A percentile compares a stretch with the other conserved stretches of the same genome.
Conservation (phyloP, 2,329 filamentous ascomycete genomes). For the Verticillium dahliae region DNA sequence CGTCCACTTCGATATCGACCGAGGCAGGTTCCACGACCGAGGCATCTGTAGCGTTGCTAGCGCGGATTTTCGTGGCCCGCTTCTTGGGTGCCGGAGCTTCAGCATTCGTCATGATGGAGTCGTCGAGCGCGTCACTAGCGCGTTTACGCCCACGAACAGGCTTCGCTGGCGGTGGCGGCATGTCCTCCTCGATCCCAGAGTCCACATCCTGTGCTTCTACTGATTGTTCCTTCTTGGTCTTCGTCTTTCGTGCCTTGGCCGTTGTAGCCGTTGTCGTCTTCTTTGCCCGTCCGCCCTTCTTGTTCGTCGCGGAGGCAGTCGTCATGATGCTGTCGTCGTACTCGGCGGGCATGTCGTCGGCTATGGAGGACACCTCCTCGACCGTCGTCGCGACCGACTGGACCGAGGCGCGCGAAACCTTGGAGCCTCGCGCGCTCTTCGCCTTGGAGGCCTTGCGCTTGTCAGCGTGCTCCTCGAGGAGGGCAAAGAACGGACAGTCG, state of each 20-base stretch:
- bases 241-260: constrained; percentile 45
- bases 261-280: constrained; percentile 44
- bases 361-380: constrained; percentile 42
- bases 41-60: constrained; percentile 35
- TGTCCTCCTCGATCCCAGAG: constrained; percentile 23
- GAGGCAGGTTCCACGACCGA: constrained; percentile 29
- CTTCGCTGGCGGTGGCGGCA: constrained; percentile 28
- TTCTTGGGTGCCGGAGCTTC: constrained; percentile 53
- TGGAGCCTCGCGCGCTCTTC: constrained; percentile 56
- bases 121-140: constrained; percentile 51
- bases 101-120: constrained; percentile 31
- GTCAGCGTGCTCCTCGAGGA: constrained; percentile 50
- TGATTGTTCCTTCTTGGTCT: constrained; percentile 45
- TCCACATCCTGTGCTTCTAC: constrained; percentile 31
- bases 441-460: constrained; percentile 49
- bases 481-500: constrained; percentile 74
- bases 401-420: constrained; percentile 58
- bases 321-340: constrained; percentile 55
- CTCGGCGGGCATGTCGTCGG: constrained; percentile 37
- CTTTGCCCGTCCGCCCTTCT: constrained; percentile 39
- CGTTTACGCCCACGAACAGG: constrained; percentile 54
- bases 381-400: constrained; percentile 47
- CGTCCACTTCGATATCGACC: constrained; percentile 31
- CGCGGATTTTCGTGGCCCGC: constrained; percentile 44
- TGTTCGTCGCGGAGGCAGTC: constrained; percentile 51